phyloP scores from a whole-genome alignment of 257 asterid genomes.

The Leonotis leonurus region DNA sequence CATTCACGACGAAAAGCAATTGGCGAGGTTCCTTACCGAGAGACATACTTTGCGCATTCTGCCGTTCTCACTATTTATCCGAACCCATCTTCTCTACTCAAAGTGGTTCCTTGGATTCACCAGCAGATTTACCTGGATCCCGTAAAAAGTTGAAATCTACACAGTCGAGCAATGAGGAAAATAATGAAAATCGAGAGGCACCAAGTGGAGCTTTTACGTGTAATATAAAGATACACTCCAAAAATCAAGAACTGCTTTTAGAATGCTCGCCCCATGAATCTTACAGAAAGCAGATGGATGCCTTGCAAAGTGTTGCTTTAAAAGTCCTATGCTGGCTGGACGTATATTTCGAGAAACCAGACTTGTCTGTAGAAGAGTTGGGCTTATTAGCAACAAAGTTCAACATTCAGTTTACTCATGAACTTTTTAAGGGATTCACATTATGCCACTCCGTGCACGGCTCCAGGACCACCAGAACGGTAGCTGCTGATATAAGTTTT shows the following conservation, averaged over 20 bases:
- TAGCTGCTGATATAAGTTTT: conserved; percentile 12
- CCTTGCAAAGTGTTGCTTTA: conserved; percentile 60
- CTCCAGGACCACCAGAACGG: conserved; percentile 17
- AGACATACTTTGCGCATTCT: conserved; percentile 66
- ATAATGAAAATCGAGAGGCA: conserved; percentile 22
- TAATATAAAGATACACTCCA: conserved; percentile 53
- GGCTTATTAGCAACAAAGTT: conserved; percentile 38
- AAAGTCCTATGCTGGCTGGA: conserved; percentile 72
- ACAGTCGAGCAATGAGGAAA: conserved; percentile 30
- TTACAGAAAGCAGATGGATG: conserved; percentile 61
- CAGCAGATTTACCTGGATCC: conserved; percentile 40
- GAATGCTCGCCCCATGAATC: conserved; percentile 60
- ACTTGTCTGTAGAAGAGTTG: conserved; percentile 37
- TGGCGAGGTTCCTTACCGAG: conserved; percentile 88
- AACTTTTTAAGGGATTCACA: conserved; percentile 40
- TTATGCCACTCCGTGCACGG: conserved; percentile 41
- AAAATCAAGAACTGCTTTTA: conserved; percentile 50
- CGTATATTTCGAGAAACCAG: conserved; percentile 40
- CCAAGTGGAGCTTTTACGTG: conserved; percentile 41
- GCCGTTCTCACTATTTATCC: conserved; percentile 67
- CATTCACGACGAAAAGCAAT: conserved; percentile 54
- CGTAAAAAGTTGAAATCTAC: conserved; percentile 49
- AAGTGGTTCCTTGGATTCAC: conserved; percentile 26
- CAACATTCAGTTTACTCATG: conserved; percentile 40
- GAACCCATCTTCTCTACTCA: conserved; percentile 62